phyloP scores from a whole-genome alignment of 768 basidiomycete species.

The Rhizopogon sp. region DNA sequence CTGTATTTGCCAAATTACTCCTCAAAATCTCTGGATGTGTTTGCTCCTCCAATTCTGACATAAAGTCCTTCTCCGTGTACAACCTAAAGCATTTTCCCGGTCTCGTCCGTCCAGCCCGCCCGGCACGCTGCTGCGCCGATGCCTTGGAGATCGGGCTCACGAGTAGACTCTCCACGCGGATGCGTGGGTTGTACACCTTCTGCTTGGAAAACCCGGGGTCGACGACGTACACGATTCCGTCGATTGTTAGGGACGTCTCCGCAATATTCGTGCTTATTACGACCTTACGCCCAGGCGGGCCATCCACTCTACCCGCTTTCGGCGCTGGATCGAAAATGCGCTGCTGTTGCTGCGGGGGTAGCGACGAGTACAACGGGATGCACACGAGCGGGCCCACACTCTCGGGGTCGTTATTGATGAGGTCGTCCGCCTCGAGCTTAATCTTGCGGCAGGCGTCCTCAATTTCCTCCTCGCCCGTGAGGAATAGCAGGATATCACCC shows the following conservation, averaged over 20 bases:
- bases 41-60: constrained; percentile 93
- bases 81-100: constrained; percentile 97
- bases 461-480: constrained; percentile 98
- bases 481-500: constrained; percentile 90
- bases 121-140: constrained; percentile 92
- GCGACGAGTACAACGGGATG: constrained; percentile 91
- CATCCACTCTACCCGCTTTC: constrained; percentile 47
- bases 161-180: constrained; percentile 89
- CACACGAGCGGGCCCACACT: constrained; percentile 84
- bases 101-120: constrained; percentile 91
- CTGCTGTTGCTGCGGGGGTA: constrained; percentile 93
- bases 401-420: constrained; percentile 63
- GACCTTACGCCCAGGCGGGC: constrained; percentile 88
- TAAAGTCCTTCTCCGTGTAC: constrained; percentile 97
- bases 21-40: constrained; percentile 95
- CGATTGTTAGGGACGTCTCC: constrained; percentile 95
- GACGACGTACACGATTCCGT: constrained; percentile 99
- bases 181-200: constrained; percentile 97
- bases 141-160: constrained; percentile 97
- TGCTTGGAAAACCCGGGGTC: constrained; percentile 98
- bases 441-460: constrained; percentile 95
- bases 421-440: constrained; percentile 83
- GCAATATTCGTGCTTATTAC: constrained; percentile 97
- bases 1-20: constrained; percentile 90
- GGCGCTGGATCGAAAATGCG: constrained; percentile 94